phyloP scores from a whole-genome alignment of 176 grass and related monocot species.

The Thalia dealbata region DNA sequence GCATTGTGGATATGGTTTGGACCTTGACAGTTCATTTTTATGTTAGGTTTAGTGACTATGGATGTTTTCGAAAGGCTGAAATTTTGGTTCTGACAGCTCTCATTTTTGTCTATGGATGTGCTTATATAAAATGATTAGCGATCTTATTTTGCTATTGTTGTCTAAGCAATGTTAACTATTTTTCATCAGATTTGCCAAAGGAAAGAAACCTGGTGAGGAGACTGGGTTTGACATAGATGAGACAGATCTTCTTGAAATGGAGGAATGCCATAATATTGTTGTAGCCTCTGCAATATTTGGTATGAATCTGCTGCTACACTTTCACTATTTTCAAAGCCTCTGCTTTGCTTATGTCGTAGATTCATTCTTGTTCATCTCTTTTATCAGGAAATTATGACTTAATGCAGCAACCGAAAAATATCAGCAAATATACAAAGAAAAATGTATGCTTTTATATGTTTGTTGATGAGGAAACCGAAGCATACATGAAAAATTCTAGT shows the following conservation, averaged over 20 bases:
- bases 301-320: constrained; percentile 23
- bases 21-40: background rate
- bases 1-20: constrained; percentile 65
- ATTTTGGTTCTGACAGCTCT: background rate
- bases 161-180: constrained; percentile 7
- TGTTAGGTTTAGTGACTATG: background rate
- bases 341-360: constrained; percentile 1
- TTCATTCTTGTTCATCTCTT: constrained; percentile 25
- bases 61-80: background rate
- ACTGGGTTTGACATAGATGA: constrained; percentile 92
- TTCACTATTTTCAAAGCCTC: background rate
- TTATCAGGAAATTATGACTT: constrained; percentile 93
- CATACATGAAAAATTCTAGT: constrained; percentile 69
- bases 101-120: constrained; percentile 17
- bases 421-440: constrained; percentile 61
- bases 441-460: constrained; percentile 97
- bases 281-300: constrained; percentile 99
- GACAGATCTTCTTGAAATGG: constrained; percentile 81
- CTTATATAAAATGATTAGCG: background rate
- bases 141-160: constrained; percentile 4
- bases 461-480: constrained; percentile 92
- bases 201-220: constrained; percentile 67
- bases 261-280: constrained; percentile 50
- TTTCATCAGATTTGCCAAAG: constrained; percentile 65
- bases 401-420: constrained; percentile 87